These are phyloP conservation scores for Ustilago xerochloae DNA, from an alignment of 1,284 basidiomycete genomes.

Conservation along the genomic window DNA sequence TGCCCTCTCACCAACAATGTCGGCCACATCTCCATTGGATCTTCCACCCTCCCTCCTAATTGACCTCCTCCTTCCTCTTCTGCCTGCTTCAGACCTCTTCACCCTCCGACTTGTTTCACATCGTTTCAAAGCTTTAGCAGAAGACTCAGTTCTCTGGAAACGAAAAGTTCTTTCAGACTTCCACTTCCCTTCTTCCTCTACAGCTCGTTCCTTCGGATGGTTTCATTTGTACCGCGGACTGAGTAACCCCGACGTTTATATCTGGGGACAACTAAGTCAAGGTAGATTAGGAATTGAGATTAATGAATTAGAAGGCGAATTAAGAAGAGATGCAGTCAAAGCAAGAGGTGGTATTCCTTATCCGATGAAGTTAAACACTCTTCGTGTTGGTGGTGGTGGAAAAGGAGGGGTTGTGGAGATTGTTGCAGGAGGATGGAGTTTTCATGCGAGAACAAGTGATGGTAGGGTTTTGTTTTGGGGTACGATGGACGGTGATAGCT, in stretches of 20 bases:
- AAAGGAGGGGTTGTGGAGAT: slow-evolving; percentile 28
- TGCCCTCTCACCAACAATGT: neutral
- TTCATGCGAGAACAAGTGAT: slow-evolving; percentile 40
- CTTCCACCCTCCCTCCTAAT: slow-evolving; percentile 32
- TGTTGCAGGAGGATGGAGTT: slow-evolving; percentile 50
- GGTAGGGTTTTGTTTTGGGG: slow-evolving; percentile 49
- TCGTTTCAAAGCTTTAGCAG: slow-evolving; percentile 16
- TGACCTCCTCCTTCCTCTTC: slow-evolving; percentile 34
- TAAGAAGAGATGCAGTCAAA: neutral
- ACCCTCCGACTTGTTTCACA: slow-evolving; percentile 20
- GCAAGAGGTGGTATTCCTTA: slow-evolving; percentile 29
- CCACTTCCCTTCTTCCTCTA: slow-evolving; percentile 38
- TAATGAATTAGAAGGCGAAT: neutral
- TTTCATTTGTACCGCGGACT: slow-evolving; percentile 45
- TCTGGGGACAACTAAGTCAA: slow-evolving; percentile 40
- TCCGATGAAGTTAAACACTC: slow-evolving; percentile 16
- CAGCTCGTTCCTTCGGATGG: slow-evolving; percentile 41
- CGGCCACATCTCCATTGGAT: slow-evolving; percentile 10
- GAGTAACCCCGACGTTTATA: slow-evolving; percentile 29
- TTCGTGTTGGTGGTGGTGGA: neutral
- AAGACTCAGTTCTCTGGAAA: slow-evolving; percentile 47
- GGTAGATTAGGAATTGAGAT: slow-evolving; percentile 28
- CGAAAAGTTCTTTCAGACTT: slow-evolving; percentile 44
- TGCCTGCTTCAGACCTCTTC: slow-evolving; percentile 29
- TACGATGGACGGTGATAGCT: slow-evolving; percentile 34